Percentiles rank a stretch among this genome's conserved stretches.
phyloP scores from a whole-genome alignment of 2,329 filamentous ascomycete species.

The Escovopsis sp. region DNA sequence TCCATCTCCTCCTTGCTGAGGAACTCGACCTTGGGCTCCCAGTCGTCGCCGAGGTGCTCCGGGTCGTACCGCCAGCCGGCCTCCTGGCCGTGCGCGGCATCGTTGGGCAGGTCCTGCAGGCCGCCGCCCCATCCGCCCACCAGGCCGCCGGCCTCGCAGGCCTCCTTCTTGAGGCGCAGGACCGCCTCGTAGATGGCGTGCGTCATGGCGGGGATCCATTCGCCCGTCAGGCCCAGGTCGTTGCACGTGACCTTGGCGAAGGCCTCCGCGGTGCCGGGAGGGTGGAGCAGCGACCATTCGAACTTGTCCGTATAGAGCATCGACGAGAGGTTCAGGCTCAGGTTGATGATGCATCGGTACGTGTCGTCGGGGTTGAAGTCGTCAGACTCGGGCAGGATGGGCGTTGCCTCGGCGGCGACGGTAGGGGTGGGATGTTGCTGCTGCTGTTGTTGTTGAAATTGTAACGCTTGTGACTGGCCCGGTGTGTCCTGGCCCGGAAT shows the following conservation, averaged over 20 bases:
- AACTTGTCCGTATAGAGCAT: slow-evolving; percentile 93
- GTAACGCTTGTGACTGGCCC: slow-evolving; percentile 22
- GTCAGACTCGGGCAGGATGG: slow-evolving; percentile 45
- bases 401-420: slow-evolving; percentile 55
- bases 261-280: slow-evolving; percentile 76
- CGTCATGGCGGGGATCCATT: slow-evolving; percentile 89
- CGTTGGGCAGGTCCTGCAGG: slow-evolving; percentile 63
- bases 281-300: slow-evolving; percentile 89
- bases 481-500: slow-evolving; percentile 34
- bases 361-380: slow-evolving; percentile 83
- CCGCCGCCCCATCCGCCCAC: slow-evolving; percentile 53
- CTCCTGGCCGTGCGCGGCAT: slow-evolving; percentile 65
- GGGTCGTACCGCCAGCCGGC: slow-evolving; percentile 94
- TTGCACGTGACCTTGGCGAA: slow-evolving; percentile 89
- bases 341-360: slow-evolving; percentile 79
- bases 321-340: slow-evolving; percentile 85
- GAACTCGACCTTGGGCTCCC: slow-evolving; percentile 68
- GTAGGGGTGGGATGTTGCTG: slow-evolving; percentile 27
- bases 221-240: slow-evolving; percentile 74
- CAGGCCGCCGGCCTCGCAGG: slow-evolving; percentile 78
- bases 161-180: slow-evolving; percentile 84
- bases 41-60: slow-evolving; percentile 70
- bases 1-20: slow-evolving; percentile 95
- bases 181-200: slow-evolving; percentile 96
- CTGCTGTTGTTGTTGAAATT: too few species aligned